Evolutionary conservation across 257 asterid genomes (phyloP).

Genomic region (Solanum ossicruentum): DNA sequence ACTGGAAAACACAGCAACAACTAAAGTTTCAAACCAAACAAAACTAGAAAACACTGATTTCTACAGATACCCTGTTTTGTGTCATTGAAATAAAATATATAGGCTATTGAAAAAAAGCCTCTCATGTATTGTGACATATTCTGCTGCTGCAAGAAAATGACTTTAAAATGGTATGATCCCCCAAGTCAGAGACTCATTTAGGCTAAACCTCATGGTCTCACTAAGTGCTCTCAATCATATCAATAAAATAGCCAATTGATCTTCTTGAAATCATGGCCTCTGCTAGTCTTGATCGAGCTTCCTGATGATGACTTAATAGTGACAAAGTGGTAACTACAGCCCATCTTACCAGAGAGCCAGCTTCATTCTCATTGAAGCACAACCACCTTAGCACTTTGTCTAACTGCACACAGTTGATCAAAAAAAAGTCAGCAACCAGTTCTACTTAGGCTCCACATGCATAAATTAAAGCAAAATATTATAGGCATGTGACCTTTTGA

Average conservation of each 20-base stretch:
- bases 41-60: too few species aligned
- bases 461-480: too few species aligned
- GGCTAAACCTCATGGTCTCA: background rate
- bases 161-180: background rate
- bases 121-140: background rate
- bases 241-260: constrained; percentile 57
- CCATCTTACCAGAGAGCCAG: constrained; percentile 16
- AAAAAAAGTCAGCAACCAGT: background rate
- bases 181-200: background rate
- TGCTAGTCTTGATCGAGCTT: constrained; percentile 33
- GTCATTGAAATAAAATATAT: too few species aligned
- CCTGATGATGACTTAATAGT: constrained; percentile 20
- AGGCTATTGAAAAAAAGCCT: background rate
- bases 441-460: too few species aligned
- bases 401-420: constrained; percentile 21
- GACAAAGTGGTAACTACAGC: constrained; percentile 30
- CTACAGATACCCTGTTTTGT: too few species aligned
- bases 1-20: too few species aligned
- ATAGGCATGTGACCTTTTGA: constrained; percentile 46
- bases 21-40: too few species aligned
- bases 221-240: constrained; percentile 31
- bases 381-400: constrained; percentile 38
- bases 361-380: constrained; percentile 19
- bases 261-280: constrained; percentile 50
- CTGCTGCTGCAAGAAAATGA: background rate